Evolutionary conservation across 2,329 filamentous ascomycete genomes (phyloP).

Genomic region (Epichloe sibirici): DNA sequence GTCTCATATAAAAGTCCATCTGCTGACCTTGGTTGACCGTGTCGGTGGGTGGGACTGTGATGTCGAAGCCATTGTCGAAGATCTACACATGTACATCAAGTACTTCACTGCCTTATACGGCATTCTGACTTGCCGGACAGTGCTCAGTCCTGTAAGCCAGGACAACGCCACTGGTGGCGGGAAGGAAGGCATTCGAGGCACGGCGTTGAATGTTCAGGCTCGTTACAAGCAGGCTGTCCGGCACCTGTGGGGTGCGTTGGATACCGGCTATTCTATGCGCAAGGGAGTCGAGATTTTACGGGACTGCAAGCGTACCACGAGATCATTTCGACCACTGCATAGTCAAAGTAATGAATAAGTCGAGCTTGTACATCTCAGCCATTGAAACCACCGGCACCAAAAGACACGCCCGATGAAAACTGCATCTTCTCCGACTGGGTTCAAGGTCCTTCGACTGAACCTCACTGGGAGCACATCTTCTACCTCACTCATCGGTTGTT

Average conservation of each 20-base stretch:
- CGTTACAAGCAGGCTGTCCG: constrained; percentile 61
- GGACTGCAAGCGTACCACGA: constrained; percentile 42
- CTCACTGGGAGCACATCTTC: constrained; percentile 43
- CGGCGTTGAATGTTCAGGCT: constrained; percentile 45
- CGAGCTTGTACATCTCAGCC: constrained; percentile 37
- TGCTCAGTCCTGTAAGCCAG: constrained; percentile 59
- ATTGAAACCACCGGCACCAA: constrained; percentile 26
- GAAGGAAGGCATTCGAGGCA: constrained; percentile 38
- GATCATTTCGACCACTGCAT: constrained; percentile 44
- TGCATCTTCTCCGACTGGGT: constrained; percentile 44
- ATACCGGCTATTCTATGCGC: constrained; percentile 53
- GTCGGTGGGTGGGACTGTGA: constrained; percentile 64
- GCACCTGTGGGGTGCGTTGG: constrained; percentile 66
- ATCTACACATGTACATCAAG: constrained; percentile 68
- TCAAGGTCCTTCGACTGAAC: constrained; percentile 36
- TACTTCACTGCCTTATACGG: constrained; percentile 65
- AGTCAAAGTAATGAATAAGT: constrained; percentile 30
- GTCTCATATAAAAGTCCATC: background rate
- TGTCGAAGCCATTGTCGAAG: constrained; percentile 61
- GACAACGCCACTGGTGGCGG: constrained; percentile 55
- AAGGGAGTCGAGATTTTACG: constrained; percentile 45
- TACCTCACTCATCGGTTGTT: constrained; percentile 56
- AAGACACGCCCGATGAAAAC: constrained; percentile 30
- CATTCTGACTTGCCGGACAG: constrained; percentile 49
- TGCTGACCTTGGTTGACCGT: constrained; percentile 49